These are phyloP conservation scores for Exserohilum turcica DNA, from an alignment of 2,329 filamentous ascomycete species.

Conservation along the genomic window DNA sequence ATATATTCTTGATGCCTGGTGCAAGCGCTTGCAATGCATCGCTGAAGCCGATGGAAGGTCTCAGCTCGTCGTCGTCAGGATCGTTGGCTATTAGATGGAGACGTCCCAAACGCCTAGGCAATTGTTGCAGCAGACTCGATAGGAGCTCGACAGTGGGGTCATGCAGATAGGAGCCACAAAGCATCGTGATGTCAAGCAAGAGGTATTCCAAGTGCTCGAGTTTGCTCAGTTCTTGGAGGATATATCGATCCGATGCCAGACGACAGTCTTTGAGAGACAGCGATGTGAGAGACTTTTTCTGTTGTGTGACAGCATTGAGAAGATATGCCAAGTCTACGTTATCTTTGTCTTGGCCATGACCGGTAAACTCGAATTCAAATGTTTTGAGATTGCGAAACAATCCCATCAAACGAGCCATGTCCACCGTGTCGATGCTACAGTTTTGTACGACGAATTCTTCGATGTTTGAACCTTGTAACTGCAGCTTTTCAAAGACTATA, in stretches of 20 bases:
- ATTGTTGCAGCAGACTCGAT: background rate
- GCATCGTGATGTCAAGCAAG: background rate
- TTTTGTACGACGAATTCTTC: conserved; percentile 1
- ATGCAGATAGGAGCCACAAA: background rate
- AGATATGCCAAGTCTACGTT: background rate
- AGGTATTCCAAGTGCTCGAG: background rate
- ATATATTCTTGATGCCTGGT: background rate
- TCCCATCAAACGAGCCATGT: background rate
- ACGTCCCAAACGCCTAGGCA: conserved; percentile 2
- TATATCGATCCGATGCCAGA: background rate
- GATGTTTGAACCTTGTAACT: conserved; percentile 3
- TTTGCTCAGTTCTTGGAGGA: background rate
- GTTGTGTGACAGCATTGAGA: background rate
- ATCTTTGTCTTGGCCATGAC: background rate
- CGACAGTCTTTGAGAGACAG: background rate
- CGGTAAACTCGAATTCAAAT: background rate
- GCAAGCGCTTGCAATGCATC: background rate
- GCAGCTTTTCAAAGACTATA: background rate
- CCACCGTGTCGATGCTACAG: background rate
- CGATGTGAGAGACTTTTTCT: conserved; percentile 2
- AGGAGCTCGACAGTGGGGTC: background rate
- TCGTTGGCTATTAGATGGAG: conserved; percentile 6
- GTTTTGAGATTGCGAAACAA: conserved; percentile 1
- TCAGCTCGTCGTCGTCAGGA: background rate
- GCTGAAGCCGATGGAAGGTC: background rate